A percentile compares a stretch with the other conserved stretches of the same genome.
Conservation (phyloP, 208 protist genomes). For the Trypanosoma vivax region DNA sequence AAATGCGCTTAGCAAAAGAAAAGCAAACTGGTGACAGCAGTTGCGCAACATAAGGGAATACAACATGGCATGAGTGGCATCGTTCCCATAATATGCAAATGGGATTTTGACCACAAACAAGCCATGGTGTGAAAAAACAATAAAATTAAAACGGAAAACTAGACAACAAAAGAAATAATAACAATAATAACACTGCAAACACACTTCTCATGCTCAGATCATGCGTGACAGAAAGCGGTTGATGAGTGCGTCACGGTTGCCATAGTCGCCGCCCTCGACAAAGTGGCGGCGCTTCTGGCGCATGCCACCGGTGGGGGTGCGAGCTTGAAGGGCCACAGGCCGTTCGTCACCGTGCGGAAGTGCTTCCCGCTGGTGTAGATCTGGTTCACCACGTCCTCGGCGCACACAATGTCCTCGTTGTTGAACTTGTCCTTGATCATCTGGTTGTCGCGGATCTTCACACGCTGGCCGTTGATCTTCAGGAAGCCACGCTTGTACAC, state of each 20-base stretch:
- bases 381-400: conserved; percentile 99
- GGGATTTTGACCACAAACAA: no score
- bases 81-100: no score
- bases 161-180: no score
- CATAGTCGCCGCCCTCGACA: conserved; percentile 98
- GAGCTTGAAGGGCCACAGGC: conserved; percentile 99
- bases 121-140: no score
- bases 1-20: no score
- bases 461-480: conserved; percentile 96
- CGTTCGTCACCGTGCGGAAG: conserved; percentile 97
- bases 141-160: no score
- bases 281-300: conserved; percentile 96
- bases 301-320: conserved; percentile 94
- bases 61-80: no score
- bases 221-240: conserved; percentile 97
- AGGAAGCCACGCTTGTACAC: conserved; percentile 99
- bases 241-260: conserved; percentile 99
- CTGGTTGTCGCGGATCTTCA: conserved; percentile 95
- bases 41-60: no score
- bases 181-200: no score
- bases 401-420: conserved; percentile 93
- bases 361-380: conserved; percentile 98
- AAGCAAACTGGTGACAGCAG: no score
- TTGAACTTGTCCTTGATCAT: conserved; percentile 95
- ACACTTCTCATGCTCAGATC: conserved; percentile 87